Conservation (phyloP, 306 rosid species). For the Quercus bicolor region DNA sequence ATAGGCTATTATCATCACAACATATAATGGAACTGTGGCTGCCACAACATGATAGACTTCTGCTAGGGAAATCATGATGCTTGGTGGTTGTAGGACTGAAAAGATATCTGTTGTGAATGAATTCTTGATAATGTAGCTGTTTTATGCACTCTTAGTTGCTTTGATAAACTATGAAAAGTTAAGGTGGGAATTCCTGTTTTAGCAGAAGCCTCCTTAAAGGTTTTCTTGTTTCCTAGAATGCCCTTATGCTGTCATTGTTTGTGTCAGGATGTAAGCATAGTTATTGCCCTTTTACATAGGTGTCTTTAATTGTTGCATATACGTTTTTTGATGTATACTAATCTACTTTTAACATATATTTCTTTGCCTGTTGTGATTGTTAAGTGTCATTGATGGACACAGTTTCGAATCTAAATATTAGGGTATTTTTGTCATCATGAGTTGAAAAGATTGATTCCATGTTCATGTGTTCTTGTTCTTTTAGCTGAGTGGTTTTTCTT, state of each 20-base stretch:
- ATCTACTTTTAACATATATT: background rate
- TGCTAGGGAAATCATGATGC: conserved; percentile 61
- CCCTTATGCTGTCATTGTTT: conserved; percentile 20
- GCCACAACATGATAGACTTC: conserved; percentile 76
- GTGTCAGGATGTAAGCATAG: conserved; percentile 10
- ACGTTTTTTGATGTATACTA: conserved; percentile 15
- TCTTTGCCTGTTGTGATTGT: conserved; percentile 25
- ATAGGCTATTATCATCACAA: conserved; percentile 81
- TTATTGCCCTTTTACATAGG: background rate
- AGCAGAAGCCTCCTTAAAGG: conserved; percentile 59
- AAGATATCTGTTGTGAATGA: conserved; percentile 23
- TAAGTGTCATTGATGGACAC: conserved; percentile 21
- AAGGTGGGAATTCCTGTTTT: conserved; percentile 44
- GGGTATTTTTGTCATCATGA: conserved; percentile 53
- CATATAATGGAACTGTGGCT: conserved; percentile 85
- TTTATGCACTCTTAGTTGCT: conserved; percentile 45
- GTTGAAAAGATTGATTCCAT: conserved; percentile 56
- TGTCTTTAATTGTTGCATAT: conserved; percentile 13
- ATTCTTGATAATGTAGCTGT: conserved; percentile 33
- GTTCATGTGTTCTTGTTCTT: conserved; percentile 48
- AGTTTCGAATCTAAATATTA: conserved; percentile 25
- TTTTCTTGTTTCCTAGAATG: conserved; percentile 40
- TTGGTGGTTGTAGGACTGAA: conserved; percentile 7
- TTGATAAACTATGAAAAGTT: conserved; percentile 41
- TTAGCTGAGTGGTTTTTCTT: conserved; percentile 27